Percentiles rank a stretch among this genome's conserved stretches.
These are phyloP conservation scores for Thoreauomyces humboldtii DNA, from an alignment of 192 early-diverging fungal genomes.

Conservation along the genomic window DNA sequence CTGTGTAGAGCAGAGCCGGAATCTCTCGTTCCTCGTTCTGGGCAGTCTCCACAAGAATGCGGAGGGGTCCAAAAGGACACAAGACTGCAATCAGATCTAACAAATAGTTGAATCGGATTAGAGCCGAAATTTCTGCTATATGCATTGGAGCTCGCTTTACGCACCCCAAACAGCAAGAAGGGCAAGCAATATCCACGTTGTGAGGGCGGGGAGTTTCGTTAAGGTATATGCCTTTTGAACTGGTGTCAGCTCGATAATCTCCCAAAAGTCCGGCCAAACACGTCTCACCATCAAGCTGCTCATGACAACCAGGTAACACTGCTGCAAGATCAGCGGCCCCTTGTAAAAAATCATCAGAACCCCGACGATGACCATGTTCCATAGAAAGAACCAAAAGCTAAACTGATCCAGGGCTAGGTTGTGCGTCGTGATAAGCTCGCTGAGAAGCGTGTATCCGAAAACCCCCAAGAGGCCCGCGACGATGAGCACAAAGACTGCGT, in stretches of 20 bases:
- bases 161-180: conserved; percentile 80
- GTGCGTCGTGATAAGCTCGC: conserved; percentile 35
- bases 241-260: background rate
- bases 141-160: too few species aligned
- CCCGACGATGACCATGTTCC: conserved; percentile 75
- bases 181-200: conserved; percentile 79
- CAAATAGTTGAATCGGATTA: too few species aligned
- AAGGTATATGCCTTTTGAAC: conserved; percentile 64
- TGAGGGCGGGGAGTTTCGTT: conserved; percentile 66
- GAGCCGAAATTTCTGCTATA: too few species aligned
- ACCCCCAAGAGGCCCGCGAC: conserved; percentile 69
- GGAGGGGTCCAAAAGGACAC: conserved; percentile 83
- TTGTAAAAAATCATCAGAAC: conserved; percentile 77
- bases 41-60: conserved; percentile 75
- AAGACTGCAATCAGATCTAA: conserved; percentile 85
- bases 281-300: conserved; percentile 69
- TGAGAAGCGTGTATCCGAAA: conserved; percentile 67
- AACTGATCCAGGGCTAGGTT: conserved; percentile 69
- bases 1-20: conserved; percentile 71
- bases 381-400: conserved; percentile 72
- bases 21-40: conserved; percentile 72
- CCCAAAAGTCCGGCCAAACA: too few species aligned
- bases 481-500: conserved; percentile 72
- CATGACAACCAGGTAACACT: conserved; percentile 77
- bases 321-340: conserved; percentile 73